Evolutionary conservation across 2,329 filamentous ascomycete genomes (phyloP).

Genomic region (Fusarium pseudograminearum): DNA sequence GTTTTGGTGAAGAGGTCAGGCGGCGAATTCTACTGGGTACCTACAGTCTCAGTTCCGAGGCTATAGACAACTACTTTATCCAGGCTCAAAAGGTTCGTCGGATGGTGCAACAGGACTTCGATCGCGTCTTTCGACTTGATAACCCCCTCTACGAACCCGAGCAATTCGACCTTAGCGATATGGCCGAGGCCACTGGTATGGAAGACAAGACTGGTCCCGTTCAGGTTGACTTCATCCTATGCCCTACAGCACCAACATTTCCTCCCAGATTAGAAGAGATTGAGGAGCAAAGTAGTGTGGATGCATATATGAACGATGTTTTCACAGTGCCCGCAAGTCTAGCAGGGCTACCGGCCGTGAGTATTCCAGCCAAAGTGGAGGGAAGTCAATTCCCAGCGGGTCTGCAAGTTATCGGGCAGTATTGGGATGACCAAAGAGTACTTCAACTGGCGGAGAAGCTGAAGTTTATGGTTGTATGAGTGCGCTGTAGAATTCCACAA

Average conservation of each 20-base stretch:
- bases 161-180: slow-evolving; percentile 70
- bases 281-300: slow-evolving; percentile 67
- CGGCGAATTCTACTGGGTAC: slow-evolving; percentile 89
- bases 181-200: slow-evolving; percentile 64
- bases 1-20: slow-evolving; percentile 87
- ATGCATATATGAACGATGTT: slow-evolving; percentile 91
- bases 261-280: slow-evolving; percentile 75
- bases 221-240: slow-evolving; percentile 87
- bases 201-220: slow-evolving; percentile 68
- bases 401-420: slow-evolving; percentile 84
- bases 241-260: slow-evolving; percentile 84
- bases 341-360: slow-evolving; percentile 89
- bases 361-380: slow-evolving; percentile 70
- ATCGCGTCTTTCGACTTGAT: slow-evolving; percentile 75
- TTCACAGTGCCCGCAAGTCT: slow-evolving; percentile 96
- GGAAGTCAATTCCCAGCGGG: slow-evolving; percentile 60
- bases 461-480: slow-evolving; percentile 46
- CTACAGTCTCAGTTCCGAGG: slow-evolving; percentile 88
- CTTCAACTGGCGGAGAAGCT: slow-evolving; percentile 67
- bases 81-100: slow-evolving; percentile 90
- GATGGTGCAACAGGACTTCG: slow-evolving; percentile 87
- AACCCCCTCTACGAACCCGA: slow-evolving; percentile 74
- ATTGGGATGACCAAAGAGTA: slow-evolving; percentile 77
- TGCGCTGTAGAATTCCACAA: slow-evolving; percentile 15
- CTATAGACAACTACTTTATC: slow-evolving; percentile 96